phyloP scores from a whole-genome alignment of 495 filamentous ascomycete genomes.

The Daldinia loculata region DNA sequence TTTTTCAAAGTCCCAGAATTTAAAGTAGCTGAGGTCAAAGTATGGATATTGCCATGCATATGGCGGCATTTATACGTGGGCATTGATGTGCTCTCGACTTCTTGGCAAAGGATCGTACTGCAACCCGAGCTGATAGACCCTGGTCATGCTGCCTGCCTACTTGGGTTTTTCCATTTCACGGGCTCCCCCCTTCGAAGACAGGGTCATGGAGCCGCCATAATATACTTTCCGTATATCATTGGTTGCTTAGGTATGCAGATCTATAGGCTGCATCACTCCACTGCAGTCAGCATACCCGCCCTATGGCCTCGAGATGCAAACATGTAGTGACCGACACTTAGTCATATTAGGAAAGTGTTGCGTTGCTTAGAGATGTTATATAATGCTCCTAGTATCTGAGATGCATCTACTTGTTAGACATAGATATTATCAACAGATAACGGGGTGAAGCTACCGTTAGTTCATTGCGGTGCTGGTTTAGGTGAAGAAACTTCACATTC shows the following conservation, averaged over 20 bases:
- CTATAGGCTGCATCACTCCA: background rate
- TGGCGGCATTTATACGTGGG: background rate
- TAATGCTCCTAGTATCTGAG: too few species aligned
- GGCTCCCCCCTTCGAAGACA: background rate
- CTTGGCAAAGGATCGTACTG: constrained; percentile 1
- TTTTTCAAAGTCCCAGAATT: background rate
- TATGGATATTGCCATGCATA: background rate
- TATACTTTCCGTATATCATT: background rate
- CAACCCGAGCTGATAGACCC: background rate
- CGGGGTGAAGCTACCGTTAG: too few species aligned
- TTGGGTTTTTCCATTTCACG: background rate
- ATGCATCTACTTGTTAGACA: too few species aligned
- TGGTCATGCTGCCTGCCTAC: background rate
- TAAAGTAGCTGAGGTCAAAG: background rate
- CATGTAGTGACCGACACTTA: too few species aligned
- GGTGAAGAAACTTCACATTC: too few species aligned
- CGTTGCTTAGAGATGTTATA: too few species aligned
- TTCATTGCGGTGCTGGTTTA: too few species aligned
- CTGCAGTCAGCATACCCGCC: background rate
- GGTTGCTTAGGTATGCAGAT: background rate
- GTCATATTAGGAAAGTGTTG: too few species aligned
- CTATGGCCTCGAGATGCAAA: too few species aligned
- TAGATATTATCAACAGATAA: too few species aligned
- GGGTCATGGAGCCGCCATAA: too few species aligned
- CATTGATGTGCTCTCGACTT: background rate